Evolutionary conservation across 2,329 filamentous ascomycete species (phyloP), one percentile per base, ranked within the genome.

Genomic region (Dendrostoma leiphaemia): DNA sequence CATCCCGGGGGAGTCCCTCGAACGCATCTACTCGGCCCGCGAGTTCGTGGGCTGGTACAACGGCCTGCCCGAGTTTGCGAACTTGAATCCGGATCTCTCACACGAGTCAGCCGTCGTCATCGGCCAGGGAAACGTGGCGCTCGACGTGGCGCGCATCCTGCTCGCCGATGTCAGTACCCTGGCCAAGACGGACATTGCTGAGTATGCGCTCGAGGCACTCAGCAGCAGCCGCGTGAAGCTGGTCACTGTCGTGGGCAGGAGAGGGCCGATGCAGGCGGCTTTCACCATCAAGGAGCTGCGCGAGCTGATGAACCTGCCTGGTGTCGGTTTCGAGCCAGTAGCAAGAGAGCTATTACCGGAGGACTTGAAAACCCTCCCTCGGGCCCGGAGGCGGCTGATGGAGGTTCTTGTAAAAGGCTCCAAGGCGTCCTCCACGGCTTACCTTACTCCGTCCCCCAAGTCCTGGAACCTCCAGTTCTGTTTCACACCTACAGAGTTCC

Each of bases 21-120:
- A 79, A 24, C 90, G 90, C 3, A 84, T 97, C 17, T 88, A 91
- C 67, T 96, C 92, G 7, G 94, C 94, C 2, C 84, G 94, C 26
- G 88, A 91, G 35, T 97, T 97, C 68, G 94, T 99, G 1, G 94
- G 92, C 17, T 99, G 94, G 94, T 99, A 99, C 71, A 99, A 99
- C 69, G 94, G 94, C 3, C 79, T 96, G 3, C 94, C 94, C 0
- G 89, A 95, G 62, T 89, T 89, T 66, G 81, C 87, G 19, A 71
- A 81, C 62, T 74, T 96, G 7, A 75, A 81, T n/a, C 89, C 91
- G 0, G 82, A 91, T 65, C 78, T 97, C 24, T 81, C 84, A 1
- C 76, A 78, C 9, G 89, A 88, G 0, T 90, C 96, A 48, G 94
- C 90, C 1, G 84, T 97, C 29, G 80, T 99, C 45, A 85, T 99